Percentiles rank a stretch among this genome's conserved stretches.
Conservation (phyloP, 768 basidiomycete genomes). For the Leccinum arenicola region DNA sequence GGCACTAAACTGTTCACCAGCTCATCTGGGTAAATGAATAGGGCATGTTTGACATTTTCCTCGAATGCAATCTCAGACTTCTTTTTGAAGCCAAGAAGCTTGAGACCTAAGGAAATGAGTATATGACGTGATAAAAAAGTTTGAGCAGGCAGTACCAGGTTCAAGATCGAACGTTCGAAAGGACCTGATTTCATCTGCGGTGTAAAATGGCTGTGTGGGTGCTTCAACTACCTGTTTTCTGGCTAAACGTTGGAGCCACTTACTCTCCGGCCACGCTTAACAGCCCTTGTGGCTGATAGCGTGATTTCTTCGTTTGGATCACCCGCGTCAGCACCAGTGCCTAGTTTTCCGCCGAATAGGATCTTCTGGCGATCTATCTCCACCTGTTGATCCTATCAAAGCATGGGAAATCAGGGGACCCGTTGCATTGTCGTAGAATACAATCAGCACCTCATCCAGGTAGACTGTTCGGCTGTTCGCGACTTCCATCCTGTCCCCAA, state of each 20-base stretch:
- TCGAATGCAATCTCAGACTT: conserved; percentile 68
- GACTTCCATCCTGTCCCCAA: conserved; percentile 75
- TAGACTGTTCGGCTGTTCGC: conserved; percentile 68
- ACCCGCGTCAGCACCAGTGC: conserved; percentile 30
- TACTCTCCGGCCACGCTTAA: conserved; percentile 54
- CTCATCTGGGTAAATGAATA: conserved; percentile 93
- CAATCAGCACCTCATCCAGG: conserved; percentile 57
- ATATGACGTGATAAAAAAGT: neutral
- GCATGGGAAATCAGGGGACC: conserved; percentile 4
- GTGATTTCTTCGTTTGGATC: conserved; percentile 39
- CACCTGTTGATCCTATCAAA: conserved; percentile 25
- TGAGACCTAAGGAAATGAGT: conserved; percentile 54
- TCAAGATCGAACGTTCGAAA: conserved; percentile 80
- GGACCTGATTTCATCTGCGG: conserved; percentile 74
- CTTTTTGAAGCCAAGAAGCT: conserved; percentile 90
- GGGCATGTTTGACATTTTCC: conserved; percentile 89
- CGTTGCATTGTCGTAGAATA: neutral
- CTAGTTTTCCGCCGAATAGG: conserved; percentile 35
- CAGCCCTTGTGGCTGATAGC: conserved; percentile 39
- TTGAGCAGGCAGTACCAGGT: conserved; percentile 49
- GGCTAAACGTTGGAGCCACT: neutral
- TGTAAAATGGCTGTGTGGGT: conserved; percentile 69
- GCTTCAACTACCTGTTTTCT: neutral
- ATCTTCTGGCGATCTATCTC: conserved; percentile 28
- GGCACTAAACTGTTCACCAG: conserved; percentile 44